A percentile compares a stretch with the other conserved stretches of the same genome.
Conservation (phyloP, 768 basidiomycete genomes). For the Tephrocybe sp. region DNA sequence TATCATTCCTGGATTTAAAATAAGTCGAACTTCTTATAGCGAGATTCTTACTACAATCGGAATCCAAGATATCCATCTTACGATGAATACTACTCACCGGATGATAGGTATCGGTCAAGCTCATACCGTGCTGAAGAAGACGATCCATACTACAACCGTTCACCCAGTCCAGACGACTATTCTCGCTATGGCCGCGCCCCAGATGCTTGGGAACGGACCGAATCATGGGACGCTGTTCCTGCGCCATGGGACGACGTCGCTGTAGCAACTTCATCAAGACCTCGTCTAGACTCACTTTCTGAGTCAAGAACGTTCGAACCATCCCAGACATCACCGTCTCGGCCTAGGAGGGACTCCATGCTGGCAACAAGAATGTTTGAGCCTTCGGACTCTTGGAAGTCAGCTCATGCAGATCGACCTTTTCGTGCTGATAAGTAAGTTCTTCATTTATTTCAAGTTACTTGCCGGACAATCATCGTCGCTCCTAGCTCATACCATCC, state of each 20-base stretch:
- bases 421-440: slow-evolving; percentile 39
- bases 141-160: slow-evolving; percentile 36
- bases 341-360: slow-evolving; percentile 29
- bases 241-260: slow-evolving; percentile 40
- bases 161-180: slow-evolving; percentile 54
- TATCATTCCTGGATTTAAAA: slow-evolving; percentile 1
- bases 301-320: too few species aligned
- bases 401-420: slow-evolving; percentile 45
- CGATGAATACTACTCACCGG: slow-evolving; percentile 47
- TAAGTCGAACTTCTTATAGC: slow-evolving; percentile 25
- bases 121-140: slow-evolving; percentile 20
- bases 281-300: too few species aligned
- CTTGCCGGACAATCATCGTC: slow-evolving; percentile 26
- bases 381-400: slow-evolving; percentile 71
- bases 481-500: slow-evolving; percentile 15
- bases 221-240: slow-evolving; percentile 36
- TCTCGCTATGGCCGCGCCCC: slow-evolving; percentile 30
- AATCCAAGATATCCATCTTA: slow-evolving; percentile 41
- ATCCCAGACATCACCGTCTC: slow-evolving; percentile 16
- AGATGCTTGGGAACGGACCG: slow-evolving; percentile 45
- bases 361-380: slow-evolving; percentile 58
- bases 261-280: slow-evolving; percentile 34
- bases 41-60: slow-evolving; percentile 31
- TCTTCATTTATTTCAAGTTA: slow-evolving; percentile 8
- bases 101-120: slow-evolving; percentile 17